Evolutionary conservation across 2,329 filamentous ascomycete species (phyloP).

Genomic region (Colletotrichum falcatum): DNA sequence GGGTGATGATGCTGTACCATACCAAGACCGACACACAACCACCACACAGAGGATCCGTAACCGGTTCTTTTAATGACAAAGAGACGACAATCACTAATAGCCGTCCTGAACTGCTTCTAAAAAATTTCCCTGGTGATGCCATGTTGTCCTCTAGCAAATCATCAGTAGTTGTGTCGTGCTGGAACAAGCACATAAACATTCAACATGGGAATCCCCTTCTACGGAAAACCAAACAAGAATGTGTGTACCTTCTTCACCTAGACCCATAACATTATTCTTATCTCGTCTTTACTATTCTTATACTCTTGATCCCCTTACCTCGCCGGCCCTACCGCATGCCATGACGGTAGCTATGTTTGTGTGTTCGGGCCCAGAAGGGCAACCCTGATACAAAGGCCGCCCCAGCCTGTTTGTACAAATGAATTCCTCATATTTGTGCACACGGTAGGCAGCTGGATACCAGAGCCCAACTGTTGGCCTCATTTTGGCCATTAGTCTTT

Average conservation of each 20-base stretch:
- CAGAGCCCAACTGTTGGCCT: not conserved
- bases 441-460: not conserved
- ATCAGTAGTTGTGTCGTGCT: not conserved
- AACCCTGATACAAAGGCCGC: not conserved
- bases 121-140: not conserved
- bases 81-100: constrained; percentile 36
- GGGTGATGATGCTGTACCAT: constrained; percentile 40
- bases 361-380: not conserved
- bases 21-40: constrained; percentile 33
- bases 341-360: not conserved
- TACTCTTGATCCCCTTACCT: not conserved
- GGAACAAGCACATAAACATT: not conserved
- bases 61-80: constrained; percentile 39
- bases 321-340: not conserved
- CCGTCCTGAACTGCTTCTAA: not conserved
- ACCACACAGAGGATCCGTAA: constrained; percentile 34
- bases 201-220: not conserved
- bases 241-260: not conserved
- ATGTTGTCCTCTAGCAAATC: not conserved
- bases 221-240: not conserved
- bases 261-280: not conserved
- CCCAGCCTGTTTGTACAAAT: not conserved
- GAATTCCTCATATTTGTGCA: too few relatives aligned
- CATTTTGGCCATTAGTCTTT: not conserved
- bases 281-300: not conserved